These are phyloP conservation scores for Syzygium aromaticum DNA, from an alignment of 345 rosid species.

Conservation along the genomic window DNA sequence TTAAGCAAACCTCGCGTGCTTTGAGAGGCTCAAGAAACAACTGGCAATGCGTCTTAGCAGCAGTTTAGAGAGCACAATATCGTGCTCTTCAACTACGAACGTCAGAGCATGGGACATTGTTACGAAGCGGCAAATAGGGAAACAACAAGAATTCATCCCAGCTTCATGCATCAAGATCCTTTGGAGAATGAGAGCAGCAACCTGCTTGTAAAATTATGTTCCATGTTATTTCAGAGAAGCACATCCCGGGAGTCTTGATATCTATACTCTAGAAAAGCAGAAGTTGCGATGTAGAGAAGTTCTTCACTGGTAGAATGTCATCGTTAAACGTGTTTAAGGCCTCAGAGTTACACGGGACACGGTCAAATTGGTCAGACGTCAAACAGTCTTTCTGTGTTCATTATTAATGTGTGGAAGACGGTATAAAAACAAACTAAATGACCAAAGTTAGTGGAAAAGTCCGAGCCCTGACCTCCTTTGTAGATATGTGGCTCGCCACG, in stretches of 20 bases:
- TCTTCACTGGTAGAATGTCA: background rate
- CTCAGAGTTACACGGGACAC: background rate
- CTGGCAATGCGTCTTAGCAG: slow-evolving; percentile 23
- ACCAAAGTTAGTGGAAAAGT: background rate
- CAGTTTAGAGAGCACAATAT: background rate
- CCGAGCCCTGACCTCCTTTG: slow-evolving; percentile 39
- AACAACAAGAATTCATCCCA: slow-evolving; percentile 38
- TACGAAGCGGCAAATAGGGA: slow-evolving; percentile 20
- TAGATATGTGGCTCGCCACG: slow-evolving; percentile 28
- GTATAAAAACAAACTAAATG: background rate
- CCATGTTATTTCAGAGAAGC: background rate
- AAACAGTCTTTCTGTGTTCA: background rate
- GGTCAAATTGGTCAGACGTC: background rate
- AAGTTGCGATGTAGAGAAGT: background rate
- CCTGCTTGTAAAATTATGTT: slow-evolving; percentile 13
- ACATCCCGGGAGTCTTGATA: background rate
- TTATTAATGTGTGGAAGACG: background rate
- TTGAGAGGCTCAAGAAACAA: slow-evolving; percentile 44
- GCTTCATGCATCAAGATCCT: slow-evolving; percentile 17
- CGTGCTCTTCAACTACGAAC: slow-evolving; percentile 11
- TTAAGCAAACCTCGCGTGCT: slow-evolving; percentile 30
- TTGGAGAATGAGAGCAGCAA: slow-evolving; percentile 31
- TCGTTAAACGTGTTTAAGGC: background rate
- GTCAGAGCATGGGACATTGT: slow-evolving; percentile 13
- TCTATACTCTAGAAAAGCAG: background rate